Evolutionary conservation across 2,329 filamentous ascomycete species (phyloP).

Genomic region (Neurospora crassa): DNA sequence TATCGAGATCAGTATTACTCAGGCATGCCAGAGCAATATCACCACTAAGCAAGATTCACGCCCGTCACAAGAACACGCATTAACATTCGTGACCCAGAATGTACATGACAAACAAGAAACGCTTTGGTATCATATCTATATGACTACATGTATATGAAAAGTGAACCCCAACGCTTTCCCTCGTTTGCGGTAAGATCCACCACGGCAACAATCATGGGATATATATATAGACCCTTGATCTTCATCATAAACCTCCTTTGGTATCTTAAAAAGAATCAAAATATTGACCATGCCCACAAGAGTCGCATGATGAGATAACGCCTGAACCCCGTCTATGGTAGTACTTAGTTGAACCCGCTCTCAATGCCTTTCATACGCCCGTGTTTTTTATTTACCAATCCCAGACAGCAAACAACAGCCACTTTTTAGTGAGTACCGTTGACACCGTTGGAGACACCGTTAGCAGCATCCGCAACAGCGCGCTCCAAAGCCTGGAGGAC

Average conservation of each 20-base stretch:
- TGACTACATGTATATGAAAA: neutral
- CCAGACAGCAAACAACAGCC: neutral
- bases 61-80: too few species aligned
- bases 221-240: neutral
- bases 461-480: constrained; percentile 40
- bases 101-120: neutral
- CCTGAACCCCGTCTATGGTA: neutral
- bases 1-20: too few species aligned
- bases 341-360: neutral
- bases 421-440: constrained; percentile 6
- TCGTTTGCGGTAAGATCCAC: neutral
- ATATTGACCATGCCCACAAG: neutral
- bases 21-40: too few species aligned
- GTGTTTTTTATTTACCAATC: neutral
- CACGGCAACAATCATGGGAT: neutral
- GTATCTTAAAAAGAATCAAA: neutral
- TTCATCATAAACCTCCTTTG: neutral
- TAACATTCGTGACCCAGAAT: neutral
- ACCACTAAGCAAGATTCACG: too few species aligned
- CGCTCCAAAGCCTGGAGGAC: constrained; percentile 70
- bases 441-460: constrained; percentile 12
- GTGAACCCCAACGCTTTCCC: neutral
- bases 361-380: neutral
- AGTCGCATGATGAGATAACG: neutral
- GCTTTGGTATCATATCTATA: neutral